Evolutionary conservation across 345 rosid species (phyloP).

Genomic region (Anacardium occidentale): DNA sequence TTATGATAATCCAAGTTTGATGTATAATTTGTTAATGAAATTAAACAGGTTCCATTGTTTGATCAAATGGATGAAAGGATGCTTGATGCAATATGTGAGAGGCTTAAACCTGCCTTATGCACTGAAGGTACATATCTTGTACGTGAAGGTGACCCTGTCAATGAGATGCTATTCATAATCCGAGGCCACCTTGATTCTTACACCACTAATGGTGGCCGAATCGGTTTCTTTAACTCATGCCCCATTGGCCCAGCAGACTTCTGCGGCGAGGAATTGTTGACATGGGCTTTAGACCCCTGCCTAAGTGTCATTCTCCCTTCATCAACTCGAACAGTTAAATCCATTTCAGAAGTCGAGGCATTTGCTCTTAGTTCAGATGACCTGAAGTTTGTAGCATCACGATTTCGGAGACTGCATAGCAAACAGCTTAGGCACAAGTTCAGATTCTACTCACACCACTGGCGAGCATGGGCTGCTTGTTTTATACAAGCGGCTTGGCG

Average conservation of each 20-base stretch:
- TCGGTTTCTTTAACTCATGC: constrained; percentile 83
- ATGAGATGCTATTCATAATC: constrained; percentile 87
- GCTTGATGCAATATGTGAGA: constrained; percentile 91
- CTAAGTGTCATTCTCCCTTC: constrained; percentile 63
- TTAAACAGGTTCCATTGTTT: constrained; percentile 72
- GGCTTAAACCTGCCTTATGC: constrained; percentile 73
- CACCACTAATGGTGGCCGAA: constrained; percentile 91
- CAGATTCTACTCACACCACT: constrained; percentile 83
- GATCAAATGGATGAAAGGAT: constrained; percentile 93
- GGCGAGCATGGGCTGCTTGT: constrained; percentile 92
- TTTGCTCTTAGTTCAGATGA: constrained; percentile 80
- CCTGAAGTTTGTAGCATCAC: constrained; percentile 79
- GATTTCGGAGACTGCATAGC: constrained; percentile 72
- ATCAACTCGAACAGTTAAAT: constrained; percentile 76
- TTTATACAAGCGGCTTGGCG: constrained; percentile 84
- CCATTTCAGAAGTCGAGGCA: constrained; percentile 82
- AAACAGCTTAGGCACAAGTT: constrained; percentile 81
- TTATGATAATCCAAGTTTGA: background rate
- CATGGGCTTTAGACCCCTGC: constrained; percentile 86
- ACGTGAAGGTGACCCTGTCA: constrained; percentile 89
- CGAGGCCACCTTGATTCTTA: constrained; percentile 82
- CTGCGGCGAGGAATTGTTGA: constrained; percentile 84
- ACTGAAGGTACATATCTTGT: constrained; percentile 72
- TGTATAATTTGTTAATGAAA: background rate
- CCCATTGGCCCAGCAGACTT: constrained; percentile 81